Percentiles rank a stretch among this genome's conserved stretches.
Evolutionary conservation across 2,329 filamentous ascomycete genomes (phyloP).

Genomic region (Neofusicoccum sp.): DNA sequence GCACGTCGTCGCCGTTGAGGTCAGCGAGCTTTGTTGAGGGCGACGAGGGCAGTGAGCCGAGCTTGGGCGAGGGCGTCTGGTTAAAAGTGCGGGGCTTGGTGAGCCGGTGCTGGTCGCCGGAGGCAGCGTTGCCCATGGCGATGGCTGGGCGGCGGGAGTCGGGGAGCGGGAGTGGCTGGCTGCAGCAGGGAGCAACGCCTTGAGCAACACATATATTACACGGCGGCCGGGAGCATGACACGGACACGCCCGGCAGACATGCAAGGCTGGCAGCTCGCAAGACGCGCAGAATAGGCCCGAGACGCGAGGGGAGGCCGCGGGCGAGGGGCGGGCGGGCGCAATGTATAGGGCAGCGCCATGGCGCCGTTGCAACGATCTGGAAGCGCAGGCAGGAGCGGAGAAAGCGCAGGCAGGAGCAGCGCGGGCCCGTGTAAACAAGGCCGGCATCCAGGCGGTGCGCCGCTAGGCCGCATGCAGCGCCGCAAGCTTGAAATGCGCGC

Average conservation of each 20-base stretch:
- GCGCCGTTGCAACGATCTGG: neutral
- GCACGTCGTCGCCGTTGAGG: slow-evolving; percentile 12
- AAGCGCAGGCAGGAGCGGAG: neutral
- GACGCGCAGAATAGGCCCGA: neutral
- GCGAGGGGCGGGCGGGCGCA: neutral
- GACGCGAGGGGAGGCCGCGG: neutral
- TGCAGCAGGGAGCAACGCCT: neutral
- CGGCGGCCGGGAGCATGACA: slow-evolving; percentile 1
- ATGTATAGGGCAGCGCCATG: neutral
- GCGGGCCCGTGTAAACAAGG: neutral
- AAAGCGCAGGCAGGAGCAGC: neutral
- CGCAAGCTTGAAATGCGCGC: neutral
- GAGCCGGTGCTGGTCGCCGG: neutral
- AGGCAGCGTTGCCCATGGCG: slow-evolving; percentile 6
- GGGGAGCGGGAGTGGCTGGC: neutral
- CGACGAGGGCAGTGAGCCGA: neutral
- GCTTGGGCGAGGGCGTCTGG: neutral
- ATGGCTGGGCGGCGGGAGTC: slow-evolving; percentile 12
- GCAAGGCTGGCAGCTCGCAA: neutral
- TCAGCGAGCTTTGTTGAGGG: neutral
- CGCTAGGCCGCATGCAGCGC: neutral
- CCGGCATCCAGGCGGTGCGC: neutral
- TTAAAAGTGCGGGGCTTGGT: slow-evolving; percentile 13
- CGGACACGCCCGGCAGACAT: neutral
- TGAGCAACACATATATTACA: neutral